Evolutionary conservation across 306 rosid species (phyloP), one percentile per base, ranked within the genome.

Genomic region (Notholithocarpus densiflorus): DNA sequence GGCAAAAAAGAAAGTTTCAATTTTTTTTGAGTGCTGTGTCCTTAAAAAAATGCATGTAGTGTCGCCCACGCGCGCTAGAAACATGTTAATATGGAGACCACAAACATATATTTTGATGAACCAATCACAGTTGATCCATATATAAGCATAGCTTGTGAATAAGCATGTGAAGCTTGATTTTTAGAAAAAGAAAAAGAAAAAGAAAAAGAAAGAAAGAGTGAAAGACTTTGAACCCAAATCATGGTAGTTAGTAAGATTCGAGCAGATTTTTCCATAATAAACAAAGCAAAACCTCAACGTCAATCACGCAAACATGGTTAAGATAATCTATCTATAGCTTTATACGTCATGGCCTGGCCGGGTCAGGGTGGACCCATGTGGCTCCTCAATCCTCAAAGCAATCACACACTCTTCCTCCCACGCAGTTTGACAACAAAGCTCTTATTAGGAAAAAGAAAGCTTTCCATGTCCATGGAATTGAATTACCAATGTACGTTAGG

Each of bases 251-350:
- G 84, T 81, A 81, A 81, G 89, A 87, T 87, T 82, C 82, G 80
- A 57, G 45, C 23, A 87, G 89, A 87, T 87, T 60, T 84, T 87
- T 84, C 64, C 73, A 26, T 34, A 11, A 78, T 81, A 75, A 84
- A 81, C 56, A 68, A 75, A 19, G 84, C 45, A 60, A 76, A 72
- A 78, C 75, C 71, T 68, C 77, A 87, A 81, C 89, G 87, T 84
- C 80, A 87, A 87, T 84, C 86, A 87, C 86, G 89, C 86, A 78
- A 60, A 87, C 82, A 84, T 81, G 87, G 79, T 81, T 68, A 68
- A 77, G 53, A 26, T 83, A 71, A 56, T 69, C 68, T 17, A 73
- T 65, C 82, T 60, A 8, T 40, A 32, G 60, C 70, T 37, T 55
- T 57, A 55, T 55, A 71, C 81, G 75, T 72, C 83, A 81, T 24